Percentiles rank a stretch among this genome's conserved stretches.
Conservation (phyloP, 2,329 filamentous ascomycete genomes). For the Ascochyta pisi region DNA sequence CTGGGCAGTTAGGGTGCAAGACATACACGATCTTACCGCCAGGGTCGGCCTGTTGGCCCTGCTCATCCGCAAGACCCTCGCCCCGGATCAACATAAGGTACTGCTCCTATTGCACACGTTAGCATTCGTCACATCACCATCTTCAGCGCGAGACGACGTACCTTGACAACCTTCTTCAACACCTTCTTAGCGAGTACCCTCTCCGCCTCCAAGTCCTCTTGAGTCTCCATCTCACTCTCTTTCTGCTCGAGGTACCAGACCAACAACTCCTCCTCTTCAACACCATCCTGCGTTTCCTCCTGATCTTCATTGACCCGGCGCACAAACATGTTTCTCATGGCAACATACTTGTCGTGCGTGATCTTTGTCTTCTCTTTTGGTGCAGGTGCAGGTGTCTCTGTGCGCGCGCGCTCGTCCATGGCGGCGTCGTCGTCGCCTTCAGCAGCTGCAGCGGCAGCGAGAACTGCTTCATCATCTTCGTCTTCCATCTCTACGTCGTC, state of each 20-base stretch:
- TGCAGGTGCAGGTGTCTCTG: constrained; percentile 49
- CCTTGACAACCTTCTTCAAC: constrained; percentile 94
- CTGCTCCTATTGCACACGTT: constrained; percentile 58
- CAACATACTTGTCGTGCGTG: constrained; percentile 93
- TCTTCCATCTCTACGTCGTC: constrained; percentile 96
- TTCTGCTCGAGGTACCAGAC: constrained; percentile 93
- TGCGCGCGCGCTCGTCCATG: constrained; percentile 38
- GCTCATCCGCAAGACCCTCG: constrained; percentile 84
- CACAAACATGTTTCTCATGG: constrained; percentile 86
- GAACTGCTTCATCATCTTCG: constrained; percentile 69
- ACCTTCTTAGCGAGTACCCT: constrained; percentile 79
- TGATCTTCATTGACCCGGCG: constrained; percentile 86
- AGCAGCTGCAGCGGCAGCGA: constrained; percentile 59
- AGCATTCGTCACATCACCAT: constrained; percentile 13
- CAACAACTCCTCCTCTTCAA: constrained; percentile 81
- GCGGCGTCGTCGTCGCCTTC: constrained; percentile 52
- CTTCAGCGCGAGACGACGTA: constrained; percentile 52
- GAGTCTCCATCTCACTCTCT: constrained; percentile 79
- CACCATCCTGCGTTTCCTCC: constrained; percentile 74
- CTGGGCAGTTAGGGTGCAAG: constrained; percentile 89
- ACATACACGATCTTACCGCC: constrained; percentile 74
- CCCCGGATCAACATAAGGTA: constrained; percentile 71
- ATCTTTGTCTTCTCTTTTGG: constrained; percentile 77
- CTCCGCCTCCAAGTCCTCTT: constrained; percentile 83
- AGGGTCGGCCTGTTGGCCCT: constrained; percentile 62